Base-by-base conservation (phyloP, 2,329 filamentous ascomycete species). In the Arthrinium phaeospermum region DNA sequence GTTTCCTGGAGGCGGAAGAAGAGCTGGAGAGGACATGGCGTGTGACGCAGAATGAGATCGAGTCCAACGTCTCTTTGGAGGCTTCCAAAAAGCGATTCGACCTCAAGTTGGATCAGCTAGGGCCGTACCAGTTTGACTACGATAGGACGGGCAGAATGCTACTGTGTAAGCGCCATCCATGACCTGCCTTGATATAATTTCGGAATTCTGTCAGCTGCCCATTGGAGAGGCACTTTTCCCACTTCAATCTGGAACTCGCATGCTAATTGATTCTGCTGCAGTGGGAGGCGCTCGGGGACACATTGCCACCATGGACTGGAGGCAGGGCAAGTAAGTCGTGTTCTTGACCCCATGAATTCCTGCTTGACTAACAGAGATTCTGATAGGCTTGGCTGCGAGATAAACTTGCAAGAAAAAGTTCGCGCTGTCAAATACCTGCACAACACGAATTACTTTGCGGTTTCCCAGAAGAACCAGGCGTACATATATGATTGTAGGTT, bases 11-110 rank as follows among this genome's bases (percentile, higher is more conserved):
- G 82, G 88, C 96, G 1, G 96, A 99, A 81, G 89, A 89, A 37
- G 95, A 95, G 80, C 87, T 99, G 74, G 96, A 99, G 82, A 88
- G 91, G 80, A 99, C 96, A 27, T 98, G 97, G 85, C 95, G 94
- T 83, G 93, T 98, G 68, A 91, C 93, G 73, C 96, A 99, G 82
- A 91, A 94, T 76, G 95, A 98, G 3, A 95, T 99, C 75, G 87
- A 88, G 77, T 84, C 89, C 4, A 91, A 90, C 73, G 92, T 98
- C 10, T 91, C 91, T 2, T 85, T 96, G 47, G 94, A 96, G 80
- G 95, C 94, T 16, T 96, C 95, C 19, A 94, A 96, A 86, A 98
- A 98, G 83, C 91, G 94, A 19, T 98, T 99, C 79, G 95, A 98
- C 75, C 85, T 99, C 78, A 95, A 93, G 78, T 85, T 99, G 71